phyloP scores from a whole-genome alignment of 2,329 filamentous ascomycete genomes.

The Hymenoscyphus scutula region DNA sequence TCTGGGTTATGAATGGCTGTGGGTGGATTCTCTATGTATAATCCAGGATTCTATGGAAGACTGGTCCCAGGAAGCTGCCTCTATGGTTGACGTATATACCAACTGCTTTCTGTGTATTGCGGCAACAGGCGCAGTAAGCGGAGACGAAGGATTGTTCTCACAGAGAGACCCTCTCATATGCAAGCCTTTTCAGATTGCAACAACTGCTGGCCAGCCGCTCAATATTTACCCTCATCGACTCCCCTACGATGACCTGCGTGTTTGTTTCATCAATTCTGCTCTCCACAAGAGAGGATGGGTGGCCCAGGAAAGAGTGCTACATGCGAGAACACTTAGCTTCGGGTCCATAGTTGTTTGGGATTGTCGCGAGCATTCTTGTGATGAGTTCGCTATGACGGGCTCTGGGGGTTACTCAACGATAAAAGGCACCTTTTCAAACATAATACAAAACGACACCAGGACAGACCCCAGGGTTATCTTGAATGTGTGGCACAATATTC shows the following conservation, averaged over 20 bases:
- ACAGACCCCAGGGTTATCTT: neutral
- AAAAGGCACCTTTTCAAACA: neutral
- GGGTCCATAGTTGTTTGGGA: neutral
- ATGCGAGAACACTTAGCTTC: neutral
- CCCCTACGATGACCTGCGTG: no score
- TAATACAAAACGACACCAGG: neutral
- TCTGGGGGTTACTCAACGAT: neutral
- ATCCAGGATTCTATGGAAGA: neutral
- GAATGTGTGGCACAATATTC: neutral
- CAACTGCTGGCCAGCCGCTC: no score
- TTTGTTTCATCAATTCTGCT: no score
- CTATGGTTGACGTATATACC: neutral
- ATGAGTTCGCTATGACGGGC: neutral
- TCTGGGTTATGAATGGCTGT: neutral
- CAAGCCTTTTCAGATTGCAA: neutral
- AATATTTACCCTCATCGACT: no score
- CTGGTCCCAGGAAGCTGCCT: neutral
- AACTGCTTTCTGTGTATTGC: neutral
- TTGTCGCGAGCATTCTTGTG: neutral
- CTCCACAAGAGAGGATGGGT: neutral
- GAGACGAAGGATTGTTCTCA: neutral
- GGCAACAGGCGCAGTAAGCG: neutral
- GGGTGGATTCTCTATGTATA: neutral
- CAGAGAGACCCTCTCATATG: neutral
- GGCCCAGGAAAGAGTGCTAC: neutral